phyloP scores from a whole-genome alignment of 768 basidiomycete species.

The Lentinus brumalis region DNA sequence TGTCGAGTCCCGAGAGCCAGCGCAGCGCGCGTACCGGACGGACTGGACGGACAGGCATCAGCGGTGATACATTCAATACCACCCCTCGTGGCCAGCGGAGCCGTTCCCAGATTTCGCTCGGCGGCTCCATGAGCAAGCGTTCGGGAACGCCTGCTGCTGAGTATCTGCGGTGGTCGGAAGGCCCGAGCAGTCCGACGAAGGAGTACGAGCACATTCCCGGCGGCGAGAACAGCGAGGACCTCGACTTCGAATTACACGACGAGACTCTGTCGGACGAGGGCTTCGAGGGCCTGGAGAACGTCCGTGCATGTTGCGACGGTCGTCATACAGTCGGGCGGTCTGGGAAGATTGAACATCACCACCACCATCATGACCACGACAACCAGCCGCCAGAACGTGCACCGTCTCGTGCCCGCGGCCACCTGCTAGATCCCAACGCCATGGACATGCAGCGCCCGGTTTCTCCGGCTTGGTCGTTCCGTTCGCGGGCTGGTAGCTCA shows the following conservation, averaged over 20 bases:
- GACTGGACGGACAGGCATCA: constrained; percentile 41
- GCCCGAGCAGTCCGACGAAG: constrained; percentile 73
- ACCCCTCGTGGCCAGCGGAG: constrained; percentile 80
- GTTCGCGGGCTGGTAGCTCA: constrained; percentile 75
- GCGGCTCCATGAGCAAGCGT: constrained; percentile 81
- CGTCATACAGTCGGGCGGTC: constrained; percentile 79
- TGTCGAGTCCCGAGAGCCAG: constrained; percentile 73
- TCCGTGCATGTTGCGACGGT: constrained; percentile 89
- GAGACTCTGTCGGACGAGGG: constrained; percentile 72
- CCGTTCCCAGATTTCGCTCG: constrained; percentile 74
- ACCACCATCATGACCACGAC: constrained; percentile 56
- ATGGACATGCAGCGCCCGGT: constrained; percentile 58
- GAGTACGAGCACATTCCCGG: constrained; percentile 44
- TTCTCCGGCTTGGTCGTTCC: constrained; percentile 86
- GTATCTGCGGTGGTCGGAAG: constrained; percentile 83
- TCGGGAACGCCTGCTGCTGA: constrained; percentile 91
- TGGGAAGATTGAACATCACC: constrained; percentile 57
- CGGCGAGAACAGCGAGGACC: constrained; percentile 56
- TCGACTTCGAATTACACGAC: constrained; percentile 84
- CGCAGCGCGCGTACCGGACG: constrained; percentile 64
- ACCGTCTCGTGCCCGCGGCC: constrained; percentile 43
- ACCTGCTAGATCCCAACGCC: constrained; percentile 54
- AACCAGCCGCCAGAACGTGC: constrained; percentile 33
- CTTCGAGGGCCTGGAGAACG: constrained; percentile 94
- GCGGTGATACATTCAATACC: constrained; percentile 68